Conservation (phyloP, 208 protist genomes). For the Balamuthia mandrillaris region DNA sequence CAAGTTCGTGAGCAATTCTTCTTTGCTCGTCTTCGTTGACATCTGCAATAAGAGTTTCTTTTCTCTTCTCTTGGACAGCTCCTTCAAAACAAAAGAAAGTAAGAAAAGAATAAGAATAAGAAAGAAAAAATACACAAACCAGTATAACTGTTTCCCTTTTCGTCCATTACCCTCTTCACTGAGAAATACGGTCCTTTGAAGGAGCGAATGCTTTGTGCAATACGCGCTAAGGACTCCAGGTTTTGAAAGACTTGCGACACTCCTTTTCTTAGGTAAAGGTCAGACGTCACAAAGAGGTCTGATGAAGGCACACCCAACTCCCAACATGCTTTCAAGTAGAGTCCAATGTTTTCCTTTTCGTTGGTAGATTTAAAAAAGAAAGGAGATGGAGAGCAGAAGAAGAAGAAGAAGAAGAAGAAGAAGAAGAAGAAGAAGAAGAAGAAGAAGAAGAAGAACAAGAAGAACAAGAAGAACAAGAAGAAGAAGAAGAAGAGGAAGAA, state of each 20-base stretch:
- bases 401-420: constrained; percentile 8
- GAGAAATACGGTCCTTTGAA: not conserved
- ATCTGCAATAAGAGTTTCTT: too few species aligned
- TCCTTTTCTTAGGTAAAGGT: constrained; percentile 45
- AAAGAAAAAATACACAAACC: too few species aligned
- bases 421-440: constrained; percentile 29
- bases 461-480: not conserved
- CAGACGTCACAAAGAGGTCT: constrained; percentile 43
- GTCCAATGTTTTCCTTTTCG: constrained; percentile 57
- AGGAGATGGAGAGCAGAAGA: too few species aligned
- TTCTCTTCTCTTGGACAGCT: too few species aligned
- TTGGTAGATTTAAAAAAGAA: constrained; percentile 10
- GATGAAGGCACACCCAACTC: constrained; percentile 39
- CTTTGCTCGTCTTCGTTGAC: too few species aligned
- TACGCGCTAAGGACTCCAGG: constrained; percentile 2
- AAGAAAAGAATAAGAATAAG: too few species aligned
- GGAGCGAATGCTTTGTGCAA: not conserved
- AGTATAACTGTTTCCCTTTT: too few species aligned
- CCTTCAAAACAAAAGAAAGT: too few species aligned
- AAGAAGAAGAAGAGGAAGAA: constrained; percentile 7
- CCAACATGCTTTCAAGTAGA: constrained; percentile 59
- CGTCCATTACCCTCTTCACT: too few species aligned
- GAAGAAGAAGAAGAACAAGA: not conserved
- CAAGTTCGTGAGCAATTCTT: too few species aligned
- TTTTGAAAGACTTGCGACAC: constrained; percentile 16